Evolutionary conservation across 768 basidiomycete species (phyloP), one percentile per base, ranked within the genome.

Genomic region (Termitomyces sp.): DNA sequence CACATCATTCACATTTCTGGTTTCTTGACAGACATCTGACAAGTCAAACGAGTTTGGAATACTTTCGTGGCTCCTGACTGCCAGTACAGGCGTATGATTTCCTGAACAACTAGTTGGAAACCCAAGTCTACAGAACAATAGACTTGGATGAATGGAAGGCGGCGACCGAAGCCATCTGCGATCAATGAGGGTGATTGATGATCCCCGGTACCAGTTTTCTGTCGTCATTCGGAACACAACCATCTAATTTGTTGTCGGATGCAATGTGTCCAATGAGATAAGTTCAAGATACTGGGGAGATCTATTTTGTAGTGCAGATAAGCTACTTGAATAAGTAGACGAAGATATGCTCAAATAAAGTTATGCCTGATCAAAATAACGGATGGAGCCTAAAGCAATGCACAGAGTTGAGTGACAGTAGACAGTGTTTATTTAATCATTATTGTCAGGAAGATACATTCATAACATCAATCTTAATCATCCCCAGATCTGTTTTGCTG

Each of bases 401-500:
- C 5, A 36, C 13, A 36, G 12, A 15, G 10, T 33, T 33, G 33
- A 12, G 1, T 36, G 34, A 36, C 12, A 15, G 4, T 15, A 15
- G 34, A 15, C 34, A 15, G 13, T 36, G 31, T 12, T 34, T 2
- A 13, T n/a, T n/a, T n/a, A n/a, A n/a, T n/a, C 33, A 12, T 34
- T 34, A 2, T 9, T 1, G 8, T 33, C n/a, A 41, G 20, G 15
- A 41, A 41, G 41, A 9, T 48, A 48, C 47, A 48, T 31, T 4
- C 20, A 10, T 31, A 28, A 31, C 13, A 13, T 20, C 4, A 34
- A 9, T 16, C 22, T 12, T 3, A 8, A 59, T 22, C 41, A 5
- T 33, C 20, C 48, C 80, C 81, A 83, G 50, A 83, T 76, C 60
- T 76, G 68, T 64, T 74, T 77, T 10, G 81, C 77, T 9, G 77